Percentiles rank a stretch among this genome's conserved stretches.
Evolutionary conservation across 768 basidiomycete species (phyloP).

Genomic region (Leccinum arenicola): DNA sequence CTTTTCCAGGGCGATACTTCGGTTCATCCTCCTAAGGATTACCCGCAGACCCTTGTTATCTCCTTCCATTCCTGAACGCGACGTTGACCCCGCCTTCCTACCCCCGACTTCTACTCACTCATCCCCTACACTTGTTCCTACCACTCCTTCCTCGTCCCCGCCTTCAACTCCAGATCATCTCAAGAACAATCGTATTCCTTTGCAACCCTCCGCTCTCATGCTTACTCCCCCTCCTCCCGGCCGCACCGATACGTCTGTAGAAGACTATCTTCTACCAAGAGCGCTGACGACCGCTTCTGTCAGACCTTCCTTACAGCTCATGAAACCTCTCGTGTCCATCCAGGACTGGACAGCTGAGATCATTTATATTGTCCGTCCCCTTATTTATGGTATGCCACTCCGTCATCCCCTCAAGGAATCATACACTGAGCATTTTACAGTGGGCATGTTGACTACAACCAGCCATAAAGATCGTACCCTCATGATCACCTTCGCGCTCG

Average conservation of each 20-base stretch:
- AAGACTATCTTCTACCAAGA: conserved; percentile 82
- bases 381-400: conserved; percentile 63
- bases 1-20: conserved; percentile 62
- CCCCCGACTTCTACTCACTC: conserved; percentile 50
- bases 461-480: conserved; percentile 53
- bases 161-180: conserved; percentile 75
- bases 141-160: conserved; percentile 53
- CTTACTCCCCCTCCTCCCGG: conserved; percentile 46
- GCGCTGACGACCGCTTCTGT: conserved; percentile 72
- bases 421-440: conserved; percentile 11
- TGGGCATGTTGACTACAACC: conserved; percentile 22
- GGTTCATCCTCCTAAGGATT: conserved; percentile 67
- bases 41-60: conserved; percentile 75
- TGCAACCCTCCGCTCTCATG: conserved; percentile 64
- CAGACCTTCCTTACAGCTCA: conserved; percentile 64
- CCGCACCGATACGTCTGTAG: conserved; percentile 55
- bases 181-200: conserved; percentile 68
- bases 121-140: conserved; percentile 59
- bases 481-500: conserved; percentile 60
- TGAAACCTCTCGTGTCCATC: conserved; percentile 57
- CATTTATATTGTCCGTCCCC: conserved; percentile 69
- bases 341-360: conserved; percentile 75
- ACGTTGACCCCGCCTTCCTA: conserved; percentile 74
- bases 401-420: conserved; percentile 10
- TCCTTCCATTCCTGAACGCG: conserved; percentile 83